Evolutionary conservation across 352 stramenopile species (phyloP).

Genomic region (Globisporangium paroecandrum): DNA sequence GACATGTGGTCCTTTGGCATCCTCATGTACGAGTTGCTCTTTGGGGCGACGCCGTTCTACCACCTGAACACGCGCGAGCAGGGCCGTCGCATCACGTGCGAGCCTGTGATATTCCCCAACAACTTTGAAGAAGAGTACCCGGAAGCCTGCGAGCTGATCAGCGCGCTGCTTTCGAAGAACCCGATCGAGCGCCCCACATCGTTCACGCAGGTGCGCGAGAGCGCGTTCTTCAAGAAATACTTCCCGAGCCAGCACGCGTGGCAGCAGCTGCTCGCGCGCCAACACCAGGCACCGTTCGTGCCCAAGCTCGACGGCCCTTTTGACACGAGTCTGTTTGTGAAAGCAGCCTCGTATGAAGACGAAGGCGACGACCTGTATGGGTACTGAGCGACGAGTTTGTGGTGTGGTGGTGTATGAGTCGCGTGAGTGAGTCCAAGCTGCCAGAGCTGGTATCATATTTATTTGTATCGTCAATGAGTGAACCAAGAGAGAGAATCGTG

Average conservation of each 20-base stretch:
- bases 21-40: slow-evolving; percentile 66
- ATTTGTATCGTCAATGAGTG: slow-evolving; percentile 3
- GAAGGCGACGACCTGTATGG: slow-evolving; percentile 45
- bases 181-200: slow-evolving; percentile 33
- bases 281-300: slow-evolving; percentile 50
- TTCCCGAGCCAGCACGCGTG: slow-evolving; percentile 40
- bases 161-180: slow-evolving; percentile 45
- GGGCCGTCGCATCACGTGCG: slow-evolving; percentile 62
- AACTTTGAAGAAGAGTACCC: slow-evolving; percentile 39
- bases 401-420: background rate
- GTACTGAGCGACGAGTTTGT: slow-evolving; percentile 16
- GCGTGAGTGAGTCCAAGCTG: background rate
- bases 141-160: slow-evolving; percentile 44
- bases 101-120: slow-evolving; percentile 50
- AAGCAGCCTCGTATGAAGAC: slow-evolving; percentile 35
- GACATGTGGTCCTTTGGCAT: slow-evolving; percentile 82
- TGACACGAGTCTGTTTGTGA: slow-evolving; percentile 66
- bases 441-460: slow-evolving; percentile 1
- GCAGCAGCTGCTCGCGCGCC: slow-evolving; percentile 38
- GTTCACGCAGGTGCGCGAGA: slow-evolving; percentile 40
- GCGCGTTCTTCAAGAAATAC: slow-evolving; percentile 47
- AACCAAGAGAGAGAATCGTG: background rate
- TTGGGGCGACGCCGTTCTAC: slow-evolving; percentile 85
- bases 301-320: slow-evolving; percentile 52
- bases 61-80: slow-evolving; percentile 65